Conservation (phyloP, 225 moss, liverwort and hornwort species). For the Straminergon stramineum region DNA sequence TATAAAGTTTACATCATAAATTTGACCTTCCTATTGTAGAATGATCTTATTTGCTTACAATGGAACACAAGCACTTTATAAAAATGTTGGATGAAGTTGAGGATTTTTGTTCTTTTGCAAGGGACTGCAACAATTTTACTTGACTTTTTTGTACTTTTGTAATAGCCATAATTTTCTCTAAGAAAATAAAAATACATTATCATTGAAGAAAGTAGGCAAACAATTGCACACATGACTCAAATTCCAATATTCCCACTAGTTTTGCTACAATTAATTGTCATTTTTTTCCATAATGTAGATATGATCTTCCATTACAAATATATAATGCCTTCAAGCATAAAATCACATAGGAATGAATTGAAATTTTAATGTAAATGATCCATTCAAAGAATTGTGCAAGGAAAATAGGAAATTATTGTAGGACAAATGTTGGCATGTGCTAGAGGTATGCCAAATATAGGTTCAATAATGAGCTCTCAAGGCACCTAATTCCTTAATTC, state of each 20-base stretch:
- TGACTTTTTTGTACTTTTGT: not conserved
- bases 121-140: not conserved
- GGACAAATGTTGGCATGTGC: not conserved
- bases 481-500: not conserved
- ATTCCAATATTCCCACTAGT: not conserved
- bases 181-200: not conserved
- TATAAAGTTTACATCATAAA: not conserved
- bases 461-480: not conserved
- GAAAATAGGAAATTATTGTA: not conserved
- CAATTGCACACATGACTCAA: fast-evolving
- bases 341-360: not conserved
- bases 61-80: not conserved
- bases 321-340: not conserved
- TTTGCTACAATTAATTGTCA: not conserved
- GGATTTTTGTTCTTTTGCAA: not conserved
- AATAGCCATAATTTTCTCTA: not conserved
- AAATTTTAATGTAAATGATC: not conserved
- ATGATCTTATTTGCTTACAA: not conserved
- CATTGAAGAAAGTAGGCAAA: not conserved
- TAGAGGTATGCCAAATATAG: not conserved
- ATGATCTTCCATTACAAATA: not conserved
- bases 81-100: not conserved
- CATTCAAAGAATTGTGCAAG: not conserved
- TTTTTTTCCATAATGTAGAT: not conserved
- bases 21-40: not conserved